Percentiles rank a stretch among this genome's conserved stretches.
Evolutionary conservation across 768 basidiomycete species (phyloP).

Genomic region (Royoungia palumana): DNA sequence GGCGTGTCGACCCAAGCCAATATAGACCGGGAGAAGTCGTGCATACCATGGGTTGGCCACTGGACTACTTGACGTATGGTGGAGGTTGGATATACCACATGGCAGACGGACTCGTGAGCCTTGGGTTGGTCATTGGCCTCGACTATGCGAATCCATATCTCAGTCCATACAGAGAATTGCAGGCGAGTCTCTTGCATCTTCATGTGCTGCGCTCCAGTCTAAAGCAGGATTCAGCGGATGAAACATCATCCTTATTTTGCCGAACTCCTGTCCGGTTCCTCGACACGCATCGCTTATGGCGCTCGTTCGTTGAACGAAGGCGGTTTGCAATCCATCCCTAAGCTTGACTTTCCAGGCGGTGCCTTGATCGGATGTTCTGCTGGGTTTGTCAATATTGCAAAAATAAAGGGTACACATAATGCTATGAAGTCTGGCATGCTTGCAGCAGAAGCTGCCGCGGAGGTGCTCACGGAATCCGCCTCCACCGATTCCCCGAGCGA

Average conservation of each 20-base stretch:
- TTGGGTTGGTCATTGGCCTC: constrained; percentile 90
- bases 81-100: constrained; percentile 97
- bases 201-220: neutral
- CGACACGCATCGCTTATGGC: constrained; percentile 84
- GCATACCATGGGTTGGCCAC: constrained; percentile 93
- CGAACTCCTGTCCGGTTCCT: constrained; percentile 68
- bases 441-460: constrained; percentile 84
- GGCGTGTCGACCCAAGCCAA: constrained; percentile 69
- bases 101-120: constrained; percentile 83
- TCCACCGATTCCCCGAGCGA: constrained; percentile 37
- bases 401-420: constrained; percentile 98
- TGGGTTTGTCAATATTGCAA: constrained; percentile 93
- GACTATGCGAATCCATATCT: constrained; percentile 95
- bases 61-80: constrained; percentile 73
- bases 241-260: constrained; percentile 96
- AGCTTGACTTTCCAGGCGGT: constrained; percentile 87
- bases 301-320: constrained; percentile 91
- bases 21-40: constrained; percentile 75
- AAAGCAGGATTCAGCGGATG: constrained; percentile 54
- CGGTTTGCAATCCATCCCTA: constrained; percentile 87
- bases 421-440: constrained; percentile 99
- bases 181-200: constrained; percentile 46
- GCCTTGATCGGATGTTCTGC: constrained; percentile 94
- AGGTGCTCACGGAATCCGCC: constrained; percentile 43
- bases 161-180: constrained; percentile 89